Evolutionary conservation across 257 asterid genomes (phyloP).

Genomic region (Gardenia jasminoides): DNA sequence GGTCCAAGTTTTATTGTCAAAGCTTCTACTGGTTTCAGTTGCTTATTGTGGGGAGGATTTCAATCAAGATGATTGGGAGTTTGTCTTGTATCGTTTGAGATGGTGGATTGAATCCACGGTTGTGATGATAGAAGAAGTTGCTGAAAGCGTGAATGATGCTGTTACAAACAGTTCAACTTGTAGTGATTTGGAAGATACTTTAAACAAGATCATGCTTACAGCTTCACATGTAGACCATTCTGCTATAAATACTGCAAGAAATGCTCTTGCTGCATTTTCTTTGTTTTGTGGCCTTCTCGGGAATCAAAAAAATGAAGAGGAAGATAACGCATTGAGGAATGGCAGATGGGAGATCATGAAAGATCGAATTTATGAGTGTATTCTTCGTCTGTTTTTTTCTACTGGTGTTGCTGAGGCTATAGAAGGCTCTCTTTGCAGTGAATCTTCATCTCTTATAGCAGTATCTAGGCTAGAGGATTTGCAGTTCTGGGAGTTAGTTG

Average conservation of each 20-base stretch:
- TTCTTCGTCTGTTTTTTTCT: constrained; percentile 86
- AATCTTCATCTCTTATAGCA: constrained; percentile 68
- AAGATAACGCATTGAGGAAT: constrained; percentile 44
- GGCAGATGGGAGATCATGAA: constrained; percentile 74
- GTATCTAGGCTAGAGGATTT: constrained; percentile 63
- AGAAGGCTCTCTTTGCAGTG: constrained; percentile 44
- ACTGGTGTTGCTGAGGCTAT: constrained; percentile 80
- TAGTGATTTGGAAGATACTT: constrained; percentile 37
- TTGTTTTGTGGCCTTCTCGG: constrained; percentile 45
- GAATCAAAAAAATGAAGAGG: constrained; percentile 37
- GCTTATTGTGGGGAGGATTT: constrained; percentile 95
- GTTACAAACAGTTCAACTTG: constrained; percentile 32
- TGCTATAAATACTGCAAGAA: constrained; percentile 62
- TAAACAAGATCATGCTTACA: constrained; percentile 42
- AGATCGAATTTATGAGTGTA: constrained; percentile 75
- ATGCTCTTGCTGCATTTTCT: constrained; percentile 81
- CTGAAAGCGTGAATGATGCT: constrained; percentile 63
- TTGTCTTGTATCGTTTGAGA: constrained; percentile 70
- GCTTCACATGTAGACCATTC: constrained; percentile 47
- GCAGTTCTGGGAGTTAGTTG: constrained; percentile 86
- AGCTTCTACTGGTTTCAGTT: constrained; percentile 62
- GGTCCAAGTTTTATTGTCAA: constrained; percentile 70
- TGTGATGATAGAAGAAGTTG: constrained; percentile 77
- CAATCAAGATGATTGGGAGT: constrained; percentile 91
- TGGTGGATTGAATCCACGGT: constrained; percentile 89